Percentiles rank a stretch among this genome's conserved stretches.
Conservation (phyloP, 2,329 filamentous ascomycete genomes). For the Aspergillus novoparasiticus region DNA sequence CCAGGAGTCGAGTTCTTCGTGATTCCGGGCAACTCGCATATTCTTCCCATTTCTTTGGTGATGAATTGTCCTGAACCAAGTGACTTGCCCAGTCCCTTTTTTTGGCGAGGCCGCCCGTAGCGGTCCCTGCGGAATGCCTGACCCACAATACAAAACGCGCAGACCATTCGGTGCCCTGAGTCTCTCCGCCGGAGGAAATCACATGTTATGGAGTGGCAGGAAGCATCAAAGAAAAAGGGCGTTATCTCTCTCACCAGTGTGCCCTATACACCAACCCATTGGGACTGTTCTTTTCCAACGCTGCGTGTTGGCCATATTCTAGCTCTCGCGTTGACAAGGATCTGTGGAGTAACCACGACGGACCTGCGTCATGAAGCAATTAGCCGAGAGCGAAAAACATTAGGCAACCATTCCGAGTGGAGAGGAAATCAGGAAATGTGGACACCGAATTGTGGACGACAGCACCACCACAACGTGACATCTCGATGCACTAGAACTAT, state of each 20-base stretch:
- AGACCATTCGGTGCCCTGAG: slow-evolving; percentile 10
- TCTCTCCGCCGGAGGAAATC: neutral
- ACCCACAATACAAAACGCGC: slow-evolving; percentile 5
- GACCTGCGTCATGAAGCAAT: neutral
- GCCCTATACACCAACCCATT: neutral
- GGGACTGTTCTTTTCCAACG: neutral
- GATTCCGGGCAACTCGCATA: neutral
- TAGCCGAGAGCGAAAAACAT: neutral
- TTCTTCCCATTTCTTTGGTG: neutral
- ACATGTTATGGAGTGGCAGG: neutral
- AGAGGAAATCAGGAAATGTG: neutral
- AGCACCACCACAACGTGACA: neutral
- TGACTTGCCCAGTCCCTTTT: neutral
- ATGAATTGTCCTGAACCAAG: neutral
- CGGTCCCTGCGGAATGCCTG: slow-evolving; percentile 1
- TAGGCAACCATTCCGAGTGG: neutral
- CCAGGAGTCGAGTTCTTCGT: neutral
- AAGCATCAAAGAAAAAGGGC: neutral
- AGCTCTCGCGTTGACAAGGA: neutral
- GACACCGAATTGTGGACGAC: neutral
- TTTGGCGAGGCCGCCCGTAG: neutral
- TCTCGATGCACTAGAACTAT: neutral
- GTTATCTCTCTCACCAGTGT: neutral
- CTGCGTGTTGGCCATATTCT: neutral
- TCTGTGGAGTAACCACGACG: neutral